Conservation (phyloP, 345 rosid species). For the Eucalyptus urophylla region DNA sequence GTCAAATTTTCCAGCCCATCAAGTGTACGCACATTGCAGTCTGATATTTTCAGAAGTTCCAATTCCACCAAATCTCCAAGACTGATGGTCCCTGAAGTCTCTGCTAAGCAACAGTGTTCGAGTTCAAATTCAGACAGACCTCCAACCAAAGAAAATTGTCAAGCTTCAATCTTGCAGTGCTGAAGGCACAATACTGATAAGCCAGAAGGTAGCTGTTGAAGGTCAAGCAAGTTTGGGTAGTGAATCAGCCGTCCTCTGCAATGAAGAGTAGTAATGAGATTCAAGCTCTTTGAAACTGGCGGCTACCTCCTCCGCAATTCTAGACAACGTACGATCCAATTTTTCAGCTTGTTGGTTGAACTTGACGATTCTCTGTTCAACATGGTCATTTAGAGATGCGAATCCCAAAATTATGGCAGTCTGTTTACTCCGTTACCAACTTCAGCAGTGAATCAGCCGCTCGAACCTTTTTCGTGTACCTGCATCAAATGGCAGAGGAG, state of each 20-base stretch:
- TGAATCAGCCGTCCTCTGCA: slow-evolving; percentile 40
- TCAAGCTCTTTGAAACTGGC: slow-evolving; percentile 82
- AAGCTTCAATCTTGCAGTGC: too few relatives aligned
- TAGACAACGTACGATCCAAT: slow-evolving; percentile 48
- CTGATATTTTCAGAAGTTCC: too few relatives aligned
- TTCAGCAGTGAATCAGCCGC: slow-evolving; percentile 86
- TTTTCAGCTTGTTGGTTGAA: slow-evolving; percentile 57
- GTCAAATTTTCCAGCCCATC: too few relatives aligned
- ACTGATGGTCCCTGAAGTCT: too few relatives aligned
- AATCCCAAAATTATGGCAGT: slow-evolving; percentile 85
- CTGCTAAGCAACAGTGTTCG: too few relatives aligned
- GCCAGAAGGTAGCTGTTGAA: too few relatives aligned
- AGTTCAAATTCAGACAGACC: too few relatives aligned
- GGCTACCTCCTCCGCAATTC: slow-evolving; percentile 72
- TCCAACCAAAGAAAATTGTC: too few relatives aligned
- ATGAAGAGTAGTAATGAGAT: slow-evolving; percentile 71
- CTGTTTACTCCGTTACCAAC: slow-evolving; percentile 78
- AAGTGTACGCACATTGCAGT: too few relatives aligned
- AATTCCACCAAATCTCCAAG: too few relatives aligned
- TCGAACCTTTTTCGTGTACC: slow-evolving; percentile 44
- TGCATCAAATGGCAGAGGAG: background rate
- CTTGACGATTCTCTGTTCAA: slow-evolving; percentile 61
- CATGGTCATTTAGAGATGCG: slow-evolving; percentile 85
- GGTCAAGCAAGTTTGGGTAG: too few relatives aligned
- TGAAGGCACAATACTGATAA: too few relatives aligned